These are phyloP conservation scores for Aspergillus quadricinctus DNA, from an alignment of 2,329 filamentous ascomycete genomes.

Conservation along the genomic window DNA sequence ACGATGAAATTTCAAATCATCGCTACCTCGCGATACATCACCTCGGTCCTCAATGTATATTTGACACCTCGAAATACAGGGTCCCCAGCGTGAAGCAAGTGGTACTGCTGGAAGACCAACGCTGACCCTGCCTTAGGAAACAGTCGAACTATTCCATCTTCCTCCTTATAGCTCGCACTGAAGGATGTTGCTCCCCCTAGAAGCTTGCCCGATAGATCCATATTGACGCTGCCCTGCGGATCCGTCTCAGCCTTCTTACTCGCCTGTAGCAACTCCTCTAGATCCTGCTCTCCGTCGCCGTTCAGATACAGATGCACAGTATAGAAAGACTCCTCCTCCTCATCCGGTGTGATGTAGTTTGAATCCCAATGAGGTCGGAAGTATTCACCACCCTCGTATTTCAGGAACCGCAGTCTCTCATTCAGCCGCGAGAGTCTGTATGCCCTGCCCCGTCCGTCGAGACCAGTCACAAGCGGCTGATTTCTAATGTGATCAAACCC, in stretches of 20 bases:
- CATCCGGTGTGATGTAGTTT: conserved; percentile 55
- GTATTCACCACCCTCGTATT: conserved; percentile 67
- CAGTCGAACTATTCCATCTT: conserved; percentile 37
- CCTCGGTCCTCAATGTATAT: conserved; percentile 53
- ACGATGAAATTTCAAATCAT: neutral
- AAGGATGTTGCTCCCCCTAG: conserved; percentile 55
- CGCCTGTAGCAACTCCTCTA: conserved; percentile 22
- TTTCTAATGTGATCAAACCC: conserved; percentile 36
- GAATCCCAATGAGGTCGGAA: conserved; percentile 70
- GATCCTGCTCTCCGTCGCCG: conserved; percentile 38
- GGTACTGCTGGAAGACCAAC: conserved; percentile 54
- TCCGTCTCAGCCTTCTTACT: conserved; percentile 12
- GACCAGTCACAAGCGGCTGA: conserved; percentile 43
- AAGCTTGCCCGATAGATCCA: conserved; percentile 31
- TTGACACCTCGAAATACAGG: conserved; percentile 52
- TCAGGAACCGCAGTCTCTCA: conserved; percentile 69
- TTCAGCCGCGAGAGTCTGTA: conserved; percentile 52
- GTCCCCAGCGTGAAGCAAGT: conserved; percentile 52
- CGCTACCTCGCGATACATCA: conserved; percentile 43
- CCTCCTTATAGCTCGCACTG: conserved; percentile 28
- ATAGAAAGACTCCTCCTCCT: conserved; percentile 48
- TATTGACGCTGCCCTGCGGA: conserved; percentile 16
- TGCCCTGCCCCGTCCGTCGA: conserved; percentile 37
- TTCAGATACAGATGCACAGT: conserved; percentile 56
- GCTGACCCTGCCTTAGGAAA: conserved; percentile 50